A percentile compares a stretch with the other conserved stretches of the same genome.
Conservation (phyloP, 495 filamentous ascomycete genomes). For the Xylaria intraflava region DNA sequence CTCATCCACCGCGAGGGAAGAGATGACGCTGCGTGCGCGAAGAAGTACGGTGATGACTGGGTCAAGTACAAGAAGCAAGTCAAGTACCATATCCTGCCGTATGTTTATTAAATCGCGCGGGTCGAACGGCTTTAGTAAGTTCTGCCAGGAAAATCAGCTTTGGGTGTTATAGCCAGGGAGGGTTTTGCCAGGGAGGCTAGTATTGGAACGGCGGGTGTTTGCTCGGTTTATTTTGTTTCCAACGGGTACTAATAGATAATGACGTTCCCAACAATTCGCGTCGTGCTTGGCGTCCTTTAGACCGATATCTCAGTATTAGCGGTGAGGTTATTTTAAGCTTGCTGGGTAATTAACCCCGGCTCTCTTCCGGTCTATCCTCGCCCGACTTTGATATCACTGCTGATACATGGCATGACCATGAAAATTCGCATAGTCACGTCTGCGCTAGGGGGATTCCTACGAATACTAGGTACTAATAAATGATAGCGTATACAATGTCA, state of each 20-base stretch:
- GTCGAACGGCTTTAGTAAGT: neutral
- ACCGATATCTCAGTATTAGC: neutral
- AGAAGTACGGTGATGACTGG: constrained; percentile 94
- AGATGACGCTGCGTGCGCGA: constrained; percentile 87
- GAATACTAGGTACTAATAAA: too few species aligned
- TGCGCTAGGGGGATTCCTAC: too few species aligned
- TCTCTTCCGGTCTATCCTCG: neutral
- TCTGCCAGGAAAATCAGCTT: neutral
- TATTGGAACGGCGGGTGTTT: neutral
- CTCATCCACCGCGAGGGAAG: constrained; percentile 85
- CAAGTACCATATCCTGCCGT: constrained; percentile 80
- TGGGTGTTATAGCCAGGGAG: neutral
- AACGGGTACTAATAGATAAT: constrained; percentile 1
- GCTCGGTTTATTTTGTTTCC: neutral
- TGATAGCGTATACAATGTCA: too few species aligned
- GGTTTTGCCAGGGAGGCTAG: neutral
- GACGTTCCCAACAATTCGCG: neutral
- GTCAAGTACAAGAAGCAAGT: constrained; percentile 80
- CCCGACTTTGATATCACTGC: too few species aligned
- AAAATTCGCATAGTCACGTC: too few species aligned
- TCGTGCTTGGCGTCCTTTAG: neutral
- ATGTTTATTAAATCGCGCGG: constrained; percentile 59
- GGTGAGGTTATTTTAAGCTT: neutral
- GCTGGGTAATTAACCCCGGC: neutral
- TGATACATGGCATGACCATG: too few species aligned